phyloP scores from a whole-genome alignment of 1,139 yeast species.

The Blastobotrys apis region DNA sequence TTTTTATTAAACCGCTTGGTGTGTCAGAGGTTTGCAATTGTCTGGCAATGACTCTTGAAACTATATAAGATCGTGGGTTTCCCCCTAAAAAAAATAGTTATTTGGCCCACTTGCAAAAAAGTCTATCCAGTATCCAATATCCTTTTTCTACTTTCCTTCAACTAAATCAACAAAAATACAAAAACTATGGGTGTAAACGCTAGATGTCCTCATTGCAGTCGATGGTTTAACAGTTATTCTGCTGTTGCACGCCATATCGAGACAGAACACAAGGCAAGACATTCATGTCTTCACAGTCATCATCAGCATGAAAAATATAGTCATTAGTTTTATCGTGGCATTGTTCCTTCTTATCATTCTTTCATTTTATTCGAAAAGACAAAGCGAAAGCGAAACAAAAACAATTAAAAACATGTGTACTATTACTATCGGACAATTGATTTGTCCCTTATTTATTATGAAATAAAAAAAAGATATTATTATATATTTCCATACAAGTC shows the following conservation, averaged over 20 bases:
- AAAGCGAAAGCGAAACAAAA: neutral
- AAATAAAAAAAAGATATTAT: neutral
- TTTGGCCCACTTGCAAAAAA: too few species aligned
- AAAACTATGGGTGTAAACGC: constrained; percentile 13
- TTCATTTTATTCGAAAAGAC: neutral
- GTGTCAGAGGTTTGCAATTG: too few species aligned
- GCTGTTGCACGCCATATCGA: constrained; percentile 11
- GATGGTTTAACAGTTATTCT: constrained; percentile 9
- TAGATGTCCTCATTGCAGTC: constrained; percentile 10
- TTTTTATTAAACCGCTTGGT: too few species aligned
- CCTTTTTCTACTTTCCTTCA: too few species aligned
- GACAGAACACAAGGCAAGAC: constrained; percentile 3
- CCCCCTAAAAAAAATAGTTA: too few species aligned
- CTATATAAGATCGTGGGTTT: too few species aligned
- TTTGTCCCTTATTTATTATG: constrained; percentile 1
- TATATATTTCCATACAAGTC: neutral
- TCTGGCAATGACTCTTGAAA: too few species aligned
- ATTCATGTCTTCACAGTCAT: neutral
- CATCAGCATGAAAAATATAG: neutral
- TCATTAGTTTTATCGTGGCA: neutral
- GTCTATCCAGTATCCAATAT: too few species aligned
- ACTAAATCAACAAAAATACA: too few species aligned
- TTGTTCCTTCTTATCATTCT: neutral
- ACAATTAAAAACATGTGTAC: neutral
- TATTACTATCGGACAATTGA: neutral